Percentiles rank a stretch among this genome's conserved stretches.
Evolutionary conservation across 2,329 filamentous ascomycete species (phyloP).

Genomic region (Capronia americana): DNA sequence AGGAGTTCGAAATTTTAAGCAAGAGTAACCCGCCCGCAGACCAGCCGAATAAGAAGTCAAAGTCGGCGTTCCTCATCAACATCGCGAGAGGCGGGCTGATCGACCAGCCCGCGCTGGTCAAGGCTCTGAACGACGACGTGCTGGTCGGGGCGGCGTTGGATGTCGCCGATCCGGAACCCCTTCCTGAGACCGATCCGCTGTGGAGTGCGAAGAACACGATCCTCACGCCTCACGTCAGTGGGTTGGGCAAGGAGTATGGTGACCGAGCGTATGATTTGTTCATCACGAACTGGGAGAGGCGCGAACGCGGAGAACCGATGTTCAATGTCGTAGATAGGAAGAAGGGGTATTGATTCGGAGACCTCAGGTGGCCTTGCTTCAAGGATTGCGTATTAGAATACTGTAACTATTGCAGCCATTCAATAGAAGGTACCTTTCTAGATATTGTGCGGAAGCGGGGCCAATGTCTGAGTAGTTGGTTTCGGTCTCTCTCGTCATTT

Average conservation of each 20-base stretch:
- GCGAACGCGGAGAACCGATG: constrained; percentile 60
- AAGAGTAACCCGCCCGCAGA: background rate
- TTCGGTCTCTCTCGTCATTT: too few species aligned
- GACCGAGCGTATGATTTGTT: constrained; percentile 65
- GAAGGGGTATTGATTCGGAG: constrained; percentile 62
- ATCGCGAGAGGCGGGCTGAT: constrained; percentile 71
- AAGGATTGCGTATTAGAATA: too few species aligned
- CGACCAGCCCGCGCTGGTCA: constrained; percentile 67
- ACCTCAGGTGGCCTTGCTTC: too few species aligned
- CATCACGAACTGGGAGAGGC: constrained; percentile 61
- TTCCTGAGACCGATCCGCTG: constrained; percentile 70
- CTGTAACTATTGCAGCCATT: too few species aligned
- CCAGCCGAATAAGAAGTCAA: constrained; percentile 9
- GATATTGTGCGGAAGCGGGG: too few species aligned
- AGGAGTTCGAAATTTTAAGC: constrained; percentile 61
- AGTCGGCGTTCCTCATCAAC: constrained; percentile 66
- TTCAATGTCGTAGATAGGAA: constrained; percentile 67
- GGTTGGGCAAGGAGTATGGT: constrained; percentile 60
- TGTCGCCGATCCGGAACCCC: constrained; percentile 79
- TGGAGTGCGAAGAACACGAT: constrained; percentile 74
- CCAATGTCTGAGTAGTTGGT: too few species aligned
- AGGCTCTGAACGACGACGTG: constrained; percentile 61
- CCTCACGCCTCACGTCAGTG: constrained; percentile 71
- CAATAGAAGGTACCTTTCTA: too few species aligned
- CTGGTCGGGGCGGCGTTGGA: constrained; percentile 74